Evolutionary conservation across 148 eudicot genomes (phyloP).

Genomic region (Silene conica): DNA sequence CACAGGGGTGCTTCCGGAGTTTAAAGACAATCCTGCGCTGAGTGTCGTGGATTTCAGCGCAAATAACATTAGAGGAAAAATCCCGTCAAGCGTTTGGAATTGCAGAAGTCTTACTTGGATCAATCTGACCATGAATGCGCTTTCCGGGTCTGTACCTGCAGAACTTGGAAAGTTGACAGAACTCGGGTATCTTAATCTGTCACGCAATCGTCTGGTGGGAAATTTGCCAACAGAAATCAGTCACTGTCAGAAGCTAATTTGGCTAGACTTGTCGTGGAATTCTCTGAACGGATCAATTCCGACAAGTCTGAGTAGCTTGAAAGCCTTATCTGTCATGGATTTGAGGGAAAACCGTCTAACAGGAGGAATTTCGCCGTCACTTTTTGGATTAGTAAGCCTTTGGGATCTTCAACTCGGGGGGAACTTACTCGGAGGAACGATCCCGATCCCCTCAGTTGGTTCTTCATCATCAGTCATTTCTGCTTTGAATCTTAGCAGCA

Average conservation of each 20-base stretch:
- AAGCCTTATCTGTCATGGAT: conserved; percentile 33
- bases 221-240: conserved; percentile 50
- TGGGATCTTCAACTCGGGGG: conserved; percentile 52
- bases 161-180: conserved; percentile 51
- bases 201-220: conserved; percentile 57
- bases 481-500: conserved; percentile 51
- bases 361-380: conserved; percentile 52
- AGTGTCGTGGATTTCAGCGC: conserved; percentile 49
- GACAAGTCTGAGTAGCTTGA: conserved; percentile 38
- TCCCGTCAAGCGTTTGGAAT: conserved; percentile 50
- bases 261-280: conserved; percentile 50
- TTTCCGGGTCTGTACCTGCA: conserved; percentile 49
- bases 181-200: conserved; percentile 46
- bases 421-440: conserved; percentile 52
- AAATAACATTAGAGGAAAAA: conserved; percentile 44
- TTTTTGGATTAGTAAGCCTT: conserved; percentile 43
- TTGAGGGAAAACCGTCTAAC: conserved; percentile 54
- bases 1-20: conserved; percentile 59
- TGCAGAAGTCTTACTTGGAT: conserved; percentile 41
- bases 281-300: conserved; percentile 55
- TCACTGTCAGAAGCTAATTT: conserved; percentile 36
- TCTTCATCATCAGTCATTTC: conserved; percentile 25
- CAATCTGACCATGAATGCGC: conserved; percentile 51
- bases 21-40: conserved; percentile 33
- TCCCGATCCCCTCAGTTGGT: conserved; percentile 54